Evolutionary conservation across 306 rosid genomes (phyloP), one percentile per base, ranked within the genome.

Genomic region (Urtica urens): DNA sequence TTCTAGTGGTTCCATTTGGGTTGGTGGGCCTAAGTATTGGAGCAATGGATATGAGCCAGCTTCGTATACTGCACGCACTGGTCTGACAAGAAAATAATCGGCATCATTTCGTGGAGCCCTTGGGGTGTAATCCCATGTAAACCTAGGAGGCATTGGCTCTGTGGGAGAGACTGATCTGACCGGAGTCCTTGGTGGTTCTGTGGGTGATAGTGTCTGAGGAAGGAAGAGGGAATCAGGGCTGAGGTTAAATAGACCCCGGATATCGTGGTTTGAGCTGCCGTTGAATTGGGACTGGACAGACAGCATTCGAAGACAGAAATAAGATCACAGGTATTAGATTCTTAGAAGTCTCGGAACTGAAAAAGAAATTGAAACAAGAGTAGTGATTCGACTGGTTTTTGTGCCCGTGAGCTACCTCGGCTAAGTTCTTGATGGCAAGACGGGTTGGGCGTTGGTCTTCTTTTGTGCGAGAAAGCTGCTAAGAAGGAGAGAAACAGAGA

Each of bases 381-480:
- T 35, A 15, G 12, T 46, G 7, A 23, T 7, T 27, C 15, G 27
- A 30, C 26, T 33, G 21, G 46, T 28, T 22, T 45, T 28, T 14
- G 47, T 51, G 13, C 48, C 20, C 58, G 31, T 67, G 57, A n/a
- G 39, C 46, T 63, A 78, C 93, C 81, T 70, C 78, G 38, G 67
- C 23, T 65, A 63, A 75, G 74, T 18, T 41, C 64, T 33, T 76
- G 59, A 20, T 56, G 55, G 70, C 30, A 48, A 13, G 37, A 61
- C 65, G 74, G 67, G 23, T 53, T 47, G 72, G 57, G 35, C 59
- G 83, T 22, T 45, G 44, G 43, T 80, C 82, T 51, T 81, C 87
- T 58, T 72, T 78, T 49, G 77, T 70, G 26, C 26, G 70, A 23
- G 66, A 68, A 71, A 55, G 67, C 94, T 87, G 74, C 63, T 58